A percentile compares a stretch with the other conserved stretches of the same genome.
Conservation (phyloP, 176 grass and related monocot species). For the Zea luxurians region DNA sequence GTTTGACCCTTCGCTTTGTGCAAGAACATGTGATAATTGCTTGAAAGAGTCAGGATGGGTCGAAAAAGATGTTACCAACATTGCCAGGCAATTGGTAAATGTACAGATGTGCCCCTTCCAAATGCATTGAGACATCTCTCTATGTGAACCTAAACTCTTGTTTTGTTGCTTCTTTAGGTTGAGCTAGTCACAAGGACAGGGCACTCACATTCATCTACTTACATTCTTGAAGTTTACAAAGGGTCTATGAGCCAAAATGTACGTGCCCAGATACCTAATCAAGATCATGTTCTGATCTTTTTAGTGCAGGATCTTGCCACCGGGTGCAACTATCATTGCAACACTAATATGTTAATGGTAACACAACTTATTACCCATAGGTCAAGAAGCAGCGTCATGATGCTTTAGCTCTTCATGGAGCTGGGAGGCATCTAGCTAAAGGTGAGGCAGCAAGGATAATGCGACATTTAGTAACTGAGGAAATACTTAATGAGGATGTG, state of each 20-base stretch:
- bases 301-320: slow-evolving; percentile 3
- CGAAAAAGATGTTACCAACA: slow-evolving; percentile 77
- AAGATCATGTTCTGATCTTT: slow-evolving; percentile 20
- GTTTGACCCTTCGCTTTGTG: slow-evolving; percentile 65
- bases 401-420: slow-evolving; percentile 71
- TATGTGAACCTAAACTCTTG: slow-evolving; percentile 28
- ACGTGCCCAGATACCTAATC: slow-evolving; percentile 31
- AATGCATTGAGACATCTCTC: slow-evolving; percentile 18
- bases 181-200: slow-evolving; percentile 52
- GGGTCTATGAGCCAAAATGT: slow-evolving; percentile 87
- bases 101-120: slow-evolving; percentile 3
- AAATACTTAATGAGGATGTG: slow-evolving; percentile 78
- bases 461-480: slow-evolving; percentile 69
- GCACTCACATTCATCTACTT: slow-evolving; percentile 54
- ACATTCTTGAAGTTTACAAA: slow-evolving; percentile 93
- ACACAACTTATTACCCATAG: slow-evolving; percentile 31
- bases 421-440: slow-evolving; percentile 78
- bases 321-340: background rate
- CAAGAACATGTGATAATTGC: slow-evolving; percentile 89
- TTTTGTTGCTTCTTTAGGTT: slow-evolving; percentile 52
- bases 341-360: slow-evolving; percentile 8
- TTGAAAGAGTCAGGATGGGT: slow-evolving; percentile 70
- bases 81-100: slow-evolving; percentile 78
- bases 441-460: slow-evolving; percentile 73
- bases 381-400: slow-evolving; percentile 88